Evolutionary conservation across 2,329 filamentous ascomycete species (phyloP).

Genomic region (Fusarium haematococcum): DNA sequence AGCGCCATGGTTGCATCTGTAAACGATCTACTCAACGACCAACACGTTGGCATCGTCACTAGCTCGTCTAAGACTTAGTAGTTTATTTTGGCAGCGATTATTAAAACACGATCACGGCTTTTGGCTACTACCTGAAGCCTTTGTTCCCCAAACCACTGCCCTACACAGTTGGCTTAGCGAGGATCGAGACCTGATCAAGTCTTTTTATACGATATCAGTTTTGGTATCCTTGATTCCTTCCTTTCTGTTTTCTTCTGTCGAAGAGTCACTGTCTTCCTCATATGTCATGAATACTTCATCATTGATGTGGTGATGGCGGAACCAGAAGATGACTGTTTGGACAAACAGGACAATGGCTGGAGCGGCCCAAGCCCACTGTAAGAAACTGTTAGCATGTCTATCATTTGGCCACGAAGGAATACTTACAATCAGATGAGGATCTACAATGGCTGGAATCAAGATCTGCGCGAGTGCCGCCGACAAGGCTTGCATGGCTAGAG

Average conservation of each 20-base stretch:
- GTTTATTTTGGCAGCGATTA: neutral
- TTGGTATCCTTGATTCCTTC: neutral
- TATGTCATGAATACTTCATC: conserved; percentile 28
- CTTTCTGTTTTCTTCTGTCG: neutral
- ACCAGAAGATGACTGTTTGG: conserved; percentile 42
- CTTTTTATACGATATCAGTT: neutral
- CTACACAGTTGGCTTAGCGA: neutral
- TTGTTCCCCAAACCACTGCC: neutral
- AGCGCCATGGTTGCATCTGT: neutral
- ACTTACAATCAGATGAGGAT: conserved; percentile 57
- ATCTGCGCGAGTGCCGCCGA: conserved; percentile 58
- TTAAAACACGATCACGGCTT: neutral
- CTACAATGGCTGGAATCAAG: conserved; percentile 55
- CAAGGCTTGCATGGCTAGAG: conserved; percentile 60
- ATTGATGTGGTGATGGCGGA: conserved; percentile 40
- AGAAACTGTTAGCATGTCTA: conserved; percentile 41
- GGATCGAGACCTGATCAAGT: neutral
- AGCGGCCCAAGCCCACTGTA: conserved; percentile 44
- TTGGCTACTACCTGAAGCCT: neutral
- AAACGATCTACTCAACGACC: neutral
- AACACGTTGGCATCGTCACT: neutral
- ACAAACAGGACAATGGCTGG: conserved; percentile 40
- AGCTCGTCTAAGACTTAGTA: no score
- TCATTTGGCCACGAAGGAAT: no score
- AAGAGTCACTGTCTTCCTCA: neutral